Evolutionary conservation across 208 protist genomes (phyloP), one percentile per base, ranked within the genome.

Genomic region (Lotmaria passim): DNA sequence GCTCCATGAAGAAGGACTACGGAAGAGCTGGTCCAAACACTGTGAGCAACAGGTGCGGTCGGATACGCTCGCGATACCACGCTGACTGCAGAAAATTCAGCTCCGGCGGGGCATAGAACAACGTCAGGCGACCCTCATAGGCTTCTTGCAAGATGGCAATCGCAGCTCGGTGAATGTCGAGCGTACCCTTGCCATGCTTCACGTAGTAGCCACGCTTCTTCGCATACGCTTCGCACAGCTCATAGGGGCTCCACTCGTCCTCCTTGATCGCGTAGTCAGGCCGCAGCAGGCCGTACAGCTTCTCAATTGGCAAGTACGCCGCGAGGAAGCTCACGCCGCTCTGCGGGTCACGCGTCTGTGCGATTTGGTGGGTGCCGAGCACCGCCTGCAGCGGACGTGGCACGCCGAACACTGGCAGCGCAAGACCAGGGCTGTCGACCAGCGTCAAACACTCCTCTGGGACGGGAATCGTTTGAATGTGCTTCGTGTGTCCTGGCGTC

Each of bases 401-500:
- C 4, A 98, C 39, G 21, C 85, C 91, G 51, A 85, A 79, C 15
- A 91, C 79, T 17, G 98, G 97, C 59, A 98, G 97, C 5, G 93
- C 90, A 6, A 99, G 75, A 8, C 98, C 98, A 0, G 98, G 98
- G 67, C 94, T 98, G 82, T 99, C 98, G 41, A 97, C 93, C 12
- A 99, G 81, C 10, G 89, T 86, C 58, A 99, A 68, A 24, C 76
- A 36, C 57, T 96, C 87, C 12, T 55, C 73, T 0, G 92, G 86
- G 10, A 99, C 73, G 30, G 90, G 90, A 36, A 98, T 98, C 1
- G 97, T 99, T 78, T 99, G 96, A 30, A 98, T 69, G 61, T 99
- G 96, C 66, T 99, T 99, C 21, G 98, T 99, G 79, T 99, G 98
- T 0, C 98, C 98, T 6, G 98, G 93, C 17, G 96, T 98, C 19